A percentile compares a stretch with the other conserved stretches of the same genome.
phyloP scores from a whole-genome alignment of 768 basidiomycete species.

The Phlebiopsis gigantea region DNA sequence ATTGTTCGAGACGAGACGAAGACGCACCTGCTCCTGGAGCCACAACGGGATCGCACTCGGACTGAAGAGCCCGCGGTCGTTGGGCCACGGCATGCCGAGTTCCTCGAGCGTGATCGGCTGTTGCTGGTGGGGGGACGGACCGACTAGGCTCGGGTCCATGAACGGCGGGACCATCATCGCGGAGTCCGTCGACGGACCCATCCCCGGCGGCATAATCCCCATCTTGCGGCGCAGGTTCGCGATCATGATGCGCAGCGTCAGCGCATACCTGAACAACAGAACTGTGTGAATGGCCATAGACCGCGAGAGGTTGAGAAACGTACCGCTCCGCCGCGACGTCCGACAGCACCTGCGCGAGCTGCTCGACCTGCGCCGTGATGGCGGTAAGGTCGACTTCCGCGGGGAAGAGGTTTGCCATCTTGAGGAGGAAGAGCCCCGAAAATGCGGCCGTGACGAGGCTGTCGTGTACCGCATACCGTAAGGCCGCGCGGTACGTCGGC shows the following conservation, averaged over 20 bases:
- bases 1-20: background rate
- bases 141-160: constrained; percentile 42
- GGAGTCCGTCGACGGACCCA: constrained; percentile 17
- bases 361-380: constrained; percentile 83
- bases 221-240: constrained; percentile 88
- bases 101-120: constrained; percentile 74
- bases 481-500: constrained; percentile 77
- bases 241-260: constrained; percentile 90
- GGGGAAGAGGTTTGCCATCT: constrained; percentile 93
- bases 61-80: constrained; percentile 54
- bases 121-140: constrained; percentile 8
- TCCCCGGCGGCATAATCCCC: constrained; percentile 41
- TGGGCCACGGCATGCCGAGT: constrained; percentile 71
- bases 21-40: constrained; percentile 83
- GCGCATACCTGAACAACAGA: constrained; percentile 76
- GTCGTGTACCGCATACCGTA: constrained; percentile 91
- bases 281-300: background rate
- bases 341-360: constrained; percentile 83
- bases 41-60: constrained; percentile 83
- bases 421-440: constrained; percentile 85
- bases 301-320: background rate
- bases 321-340: constrained; percentile 92
- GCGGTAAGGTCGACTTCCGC: constrained; percentile 71
- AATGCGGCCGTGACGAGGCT: constrained; percentile 89
- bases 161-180: constrained; percentile 52